Evolutionary conservation across 1,284 basidiomycete genomes (phyloP).

Genomic region (Schizophyllum amplum): DNA sequence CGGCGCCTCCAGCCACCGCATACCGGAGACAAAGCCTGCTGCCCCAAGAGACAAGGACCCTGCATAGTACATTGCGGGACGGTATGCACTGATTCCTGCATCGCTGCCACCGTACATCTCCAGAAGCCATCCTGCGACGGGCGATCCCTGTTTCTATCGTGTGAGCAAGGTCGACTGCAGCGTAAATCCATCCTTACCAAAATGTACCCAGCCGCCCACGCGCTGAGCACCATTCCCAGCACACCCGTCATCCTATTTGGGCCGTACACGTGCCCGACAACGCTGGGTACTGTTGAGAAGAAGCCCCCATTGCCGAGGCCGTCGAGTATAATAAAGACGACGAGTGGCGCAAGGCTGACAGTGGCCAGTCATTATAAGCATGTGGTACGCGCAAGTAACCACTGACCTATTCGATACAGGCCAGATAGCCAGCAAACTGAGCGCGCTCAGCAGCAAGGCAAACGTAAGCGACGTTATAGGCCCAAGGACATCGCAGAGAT

Average conservation of each 20-base stretch:
- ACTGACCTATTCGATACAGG: slow-evolving; percentile 16
- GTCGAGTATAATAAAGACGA: slow-evolving; percentile 21
- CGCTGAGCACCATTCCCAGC: slow-evolving; percentile 25
- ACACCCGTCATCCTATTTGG: slow-evolving; percentile 17
- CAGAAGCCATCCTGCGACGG: slow-evolving; percentile 23
- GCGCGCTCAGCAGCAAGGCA: slow-evolving; percentile 19
- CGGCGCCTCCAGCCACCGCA: slow-evolving; percentile 7
- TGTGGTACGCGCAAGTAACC: too few relatives aligned
- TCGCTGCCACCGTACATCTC: slow-evolving; percentile 17
- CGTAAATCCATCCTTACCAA: slow-evolving; percentile 3
- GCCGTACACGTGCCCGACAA: slow-evolving; percentile 22
- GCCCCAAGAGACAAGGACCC: slow-evolving; percentile 20
- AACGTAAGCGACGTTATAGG: slow-evolving; percentile 21
- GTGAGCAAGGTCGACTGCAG: neutral
- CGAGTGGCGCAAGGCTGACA: slow-evolving; percentile 20
- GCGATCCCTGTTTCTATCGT: slow-evolving; percentile 15
- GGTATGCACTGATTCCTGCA: slow-evolving; percentile 14
- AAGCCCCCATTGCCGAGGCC: slow-evolving; percentile 26
- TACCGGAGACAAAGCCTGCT: slow-evolving; percentile 15
- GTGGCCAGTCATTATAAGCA: too few relatives aligned
- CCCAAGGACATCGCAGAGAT: slow-evolving; percentile 21
- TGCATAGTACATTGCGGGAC: slow-evolving; percentile 24
- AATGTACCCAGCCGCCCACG: slow-evolving; percentile 19
- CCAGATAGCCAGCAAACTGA: slow-evolving; percentile 26
- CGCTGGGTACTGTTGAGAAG: slow-evolving; percentile 25